Base-by-base conservation (phyloP, 768 basidiomycete genomes). In the Butyriboletus loyo region DNA sequence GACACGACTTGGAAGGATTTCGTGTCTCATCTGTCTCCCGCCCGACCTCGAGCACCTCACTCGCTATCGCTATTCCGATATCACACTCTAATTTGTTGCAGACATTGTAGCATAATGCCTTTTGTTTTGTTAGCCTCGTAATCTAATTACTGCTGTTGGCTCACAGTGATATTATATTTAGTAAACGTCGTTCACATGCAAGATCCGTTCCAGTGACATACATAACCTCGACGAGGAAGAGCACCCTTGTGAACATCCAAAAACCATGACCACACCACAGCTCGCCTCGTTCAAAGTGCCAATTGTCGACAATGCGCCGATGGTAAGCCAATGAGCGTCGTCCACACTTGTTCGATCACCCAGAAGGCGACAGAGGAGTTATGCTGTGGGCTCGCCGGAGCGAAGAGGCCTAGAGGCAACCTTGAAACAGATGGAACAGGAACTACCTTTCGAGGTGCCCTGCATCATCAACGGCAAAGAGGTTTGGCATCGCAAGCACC, bases 381-480 rank as follows among this genome's bases (percentile, higher is more conserved):
- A 98, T 75, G 83, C 81, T 1, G 80, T 83, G 19, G 91, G 87
- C 48, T 89, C 92, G 0, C 65, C 78, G 7, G 96, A 98, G 69
- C 84, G 96, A 43, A 71, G 72, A 25, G 86, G 74, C 2, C 75
- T 98, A 49, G 74, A 86, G 62, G 85, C 79, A 24, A 87, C 91
- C 17, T 66, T 98, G 59, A 65, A 72, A 8, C 77, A 92, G 77
- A 89, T 98, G 88, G 79, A 91, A 69, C 78, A 85, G 55, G 75
- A 86, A 60, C 76, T 89, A 8, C 94, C 95, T 3, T 93, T 93
- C 68, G 88, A 97, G 64, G 89, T 99, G 2, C 97, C 96, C 8
- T 92, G 90, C 65, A 78, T 98, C 57, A 81, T 98, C 57, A 90
- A 98, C 60, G 97, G 97, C 49, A 85, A 89, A 72, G 79, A 81